Evolutionary conservation across 2,329 filamentous ascomycete genomes (phyloP), one percentile per base, ranked within the genome.

Genomic region (Berkeleyomyces rouxiae): DNA sequence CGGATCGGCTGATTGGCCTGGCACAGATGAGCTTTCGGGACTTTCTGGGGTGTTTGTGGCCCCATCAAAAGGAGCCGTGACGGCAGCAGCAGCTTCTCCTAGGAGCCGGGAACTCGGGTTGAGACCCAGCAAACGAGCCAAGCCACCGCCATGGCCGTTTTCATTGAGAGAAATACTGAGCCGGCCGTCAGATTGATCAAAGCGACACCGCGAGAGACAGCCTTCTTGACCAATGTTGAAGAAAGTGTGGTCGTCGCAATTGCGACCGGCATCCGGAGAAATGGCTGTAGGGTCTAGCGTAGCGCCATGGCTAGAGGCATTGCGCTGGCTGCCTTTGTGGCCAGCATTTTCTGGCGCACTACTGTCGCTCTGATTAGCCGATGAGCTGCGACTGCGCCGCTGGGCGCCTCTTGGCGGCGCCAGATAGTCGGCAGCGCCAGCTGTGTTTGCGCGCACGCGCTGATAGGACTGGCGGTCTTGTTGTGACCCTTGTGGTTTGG

Each of bases 111-210:
- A 55, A 36, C 51, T 55, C 39, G 33, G 11, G 5, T 7, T n/a
- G n/a, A 64, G 42, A n/a, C 60, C 60, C 13, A 64, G n/a, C 10
- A 64, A 46, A 7, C 61, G 58, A 4, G 85, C 85, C 36, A 90
- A 75, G 67, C 88, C 89, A 9, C 87, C 87, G 1, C 76, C 84
- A 66, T 85, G 83, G 63, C 79, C 79, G 1, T 81, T 85, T 69
- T 90, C 86, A 61, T 85, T 84, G 68, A 90, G 78, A 3, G 83
- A 86, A 65, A 91, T 87, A 65, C 82, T 83, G 58, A 91, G 72
- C 31, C 87, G 79, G 0, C 87, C 87, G 70, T 90, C 87, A 57
- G 75, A 78, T 70, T 82, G 46, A 13, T 65, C 86, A 0, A 88
- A 79, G 66, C 77, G 82, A 33, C 85, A 85, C 66, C 78, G 82